Evolutionary conservation across 805 yeast genomes (phyloP).

Genomic region (Peterozyma xylosa): DNA sequence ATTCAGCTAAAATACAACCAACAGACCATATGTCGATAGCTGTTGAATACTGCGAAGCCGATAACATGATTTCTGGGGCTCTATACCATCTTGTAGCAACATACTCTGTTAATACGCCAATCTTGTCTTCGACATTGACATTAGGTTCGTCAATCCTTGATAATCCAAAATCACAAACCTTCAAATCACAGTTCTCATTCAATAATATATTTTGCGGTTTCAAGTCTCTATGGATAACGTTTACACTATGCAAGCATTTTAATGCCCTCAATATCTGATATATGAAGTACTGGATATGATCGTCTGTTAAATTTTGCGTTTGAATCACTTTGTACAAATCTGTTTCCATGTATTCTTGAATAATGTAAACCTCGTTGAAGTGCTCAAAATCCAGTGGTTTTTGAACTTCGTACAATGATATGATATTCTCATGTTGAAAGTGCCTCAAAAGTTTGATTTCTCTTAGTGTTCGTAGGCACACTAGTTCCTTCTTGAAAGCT

Average conservation of each 20-base stretch:
- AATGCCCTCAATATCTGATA: conserved; percentile 68
- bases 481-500: conserved; percentile 59
- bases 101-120: conserved; percentile 62
- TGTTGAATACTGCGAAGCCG: conserved; percentile 63
- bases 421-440: conserved; percentile 69
- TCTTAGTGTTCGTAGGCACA: conserved; percentile 63
- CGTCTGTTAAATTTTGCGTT: conserved; percentile 50
- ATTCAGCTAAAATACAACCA: conserved; percentile 72
- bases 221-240: conserved; percentile 69
- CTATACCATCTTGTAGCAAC: conserved; percentile 85
- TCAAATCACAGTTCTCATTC: conserved; percentile 65
- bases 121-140: conserved; percentile 16
- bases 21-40: conserved; percentile 80
- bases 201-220: conserved; percentile 68
- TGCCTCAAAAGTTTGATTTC: conserved; percentile 61
- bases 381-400: conserved; percentile 50
- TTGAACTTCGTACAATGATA: conserved; percentile 58
- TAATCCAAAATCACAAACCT: conserved; percentile 74
- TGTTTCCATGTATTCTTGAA: conserved; percentile 74
- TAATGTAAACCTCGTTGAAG: conserved; percentile 65
- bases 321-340: conserved; percentile 60
- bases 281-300: conserved; percentile 62
- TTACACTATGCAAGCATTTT: conserved; percentile 64
- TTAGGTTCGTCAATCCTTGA: conserved; percentile 50
- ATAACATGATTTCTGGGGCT: conserved; percentile 78